These are phyloP conservation scores for Gossypium arboreum DNA, from an alignment of 345 rosid genomes.

Conservation along the genomic window DNA sequence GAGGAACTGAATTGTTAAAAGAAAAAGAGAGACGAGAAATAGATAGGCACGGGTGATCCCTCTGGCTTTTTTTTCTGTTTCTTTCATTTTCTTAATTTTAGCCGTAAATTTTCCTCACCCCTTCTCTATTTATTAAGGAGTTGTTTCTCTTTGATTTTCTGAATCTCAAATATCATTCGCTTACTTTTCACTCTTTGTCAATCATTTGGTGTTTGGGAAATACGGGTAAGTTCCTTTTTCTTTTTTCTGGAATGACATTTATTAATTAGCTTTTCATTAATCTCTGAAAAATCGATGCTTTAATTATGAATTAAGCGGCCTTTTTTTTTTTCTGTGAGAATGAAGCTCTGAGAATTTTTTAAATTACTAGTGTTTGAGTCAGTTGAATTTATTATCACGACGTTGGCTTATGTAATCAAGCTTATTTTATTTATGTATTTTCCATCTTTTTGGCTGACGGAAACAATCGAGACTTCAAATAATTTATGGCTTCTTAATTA, in stretches of 20 bases:
- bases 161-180: conserved; percentile 6
- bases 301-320: neutral
- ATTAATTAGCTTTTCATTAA: neutral
- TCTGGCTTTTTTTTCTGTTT: neutral
- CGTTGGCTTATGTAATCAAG: neutral
- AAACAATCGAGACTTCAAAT: neutral
- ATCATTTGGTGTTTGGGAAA: conserved; percentile 4
- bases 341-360: neutral
- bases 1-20: conserved; percentile 18
- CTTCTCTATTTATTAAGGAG: conserved; percentile 7
- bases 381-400: neutral
- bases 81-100: conserved; percentile 21
- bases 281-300: neutral
- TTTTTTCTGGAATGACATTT: neutral
- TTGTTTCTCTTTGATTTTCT: conserved; percentile 11
- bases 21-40: conserved; percentile 3
- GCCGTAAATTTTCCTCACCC: conserved; percentile 15
- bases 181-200: neutral
- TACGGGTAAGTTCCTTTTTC: conserved; percentile 24
- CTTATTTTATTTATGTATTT: neutral
- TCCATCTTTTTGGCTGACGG: neutral
- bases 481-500: neutral
- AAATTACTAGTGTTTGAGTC: neutral
- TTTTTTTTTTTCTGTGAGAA: neutral
- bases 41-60: conserved; percentile 24